Evolutionary conservation across 78 protist genomes (phyloP), one percentile per base, ranked within the genome.

Genomic region (Dictyostelium firmibasis): DNA sequence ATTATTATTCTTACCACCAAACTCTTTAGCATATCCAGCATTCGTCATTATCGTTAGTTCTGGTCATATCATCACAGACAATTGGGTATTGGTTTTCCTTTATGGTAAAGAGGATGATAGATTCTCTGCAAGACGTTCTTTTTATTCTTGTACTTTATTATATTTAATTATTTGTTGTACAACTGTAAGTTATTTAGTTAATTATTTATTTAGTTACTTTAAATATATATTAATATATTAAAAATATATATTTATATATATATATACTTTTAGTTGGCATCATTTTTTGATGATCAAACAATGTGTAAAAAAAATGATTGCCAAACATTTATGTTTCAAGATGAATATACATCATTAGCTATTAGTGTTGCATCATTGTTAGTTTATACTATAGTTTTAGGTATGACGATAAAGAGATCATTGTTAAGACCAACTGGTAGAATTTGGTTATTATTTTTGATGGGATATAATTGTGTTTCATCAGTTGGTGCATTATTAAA

Each of bases 71-170:
- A 50, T 89, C 2, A 89, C 94, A 13, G 94, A 89, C 29, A 89
- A 89, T 67, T 89, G 94, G 94, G 50, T 89, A 10, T 64, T 89
- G 6, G 38, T 89, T 14, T 89, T 89, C 53, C 47, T 89, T 0
- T 67, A 64, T 44, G 94, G 94, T 36, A 89, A 89, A 70, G 87
- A 81, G 8, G 94, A 89, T 50, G 94, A 89, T 50, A 81, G 74
- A 81, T 89, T 78, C 81, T 81, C 94, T n/a, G 84, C 94, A 43
- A 60, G 94, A 67, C 25, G 79, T 5, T 60, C 94, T 20, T 89
- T 89, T 36, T 89, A 53, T 81, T 13, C 50, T 4, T 81, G 88
- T 62, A 33, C 87, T 4, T 60, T 89, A 35, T 31, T 89, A 29
- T 89, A 89, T 89, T 35, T 89, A 20, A 78, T 89, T 18, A 44